These are phyloP conservation scores for Linum usitatissimum DNA, from an alignment of 345 rosid genomes.

Conservation along the genomic window DNA sequence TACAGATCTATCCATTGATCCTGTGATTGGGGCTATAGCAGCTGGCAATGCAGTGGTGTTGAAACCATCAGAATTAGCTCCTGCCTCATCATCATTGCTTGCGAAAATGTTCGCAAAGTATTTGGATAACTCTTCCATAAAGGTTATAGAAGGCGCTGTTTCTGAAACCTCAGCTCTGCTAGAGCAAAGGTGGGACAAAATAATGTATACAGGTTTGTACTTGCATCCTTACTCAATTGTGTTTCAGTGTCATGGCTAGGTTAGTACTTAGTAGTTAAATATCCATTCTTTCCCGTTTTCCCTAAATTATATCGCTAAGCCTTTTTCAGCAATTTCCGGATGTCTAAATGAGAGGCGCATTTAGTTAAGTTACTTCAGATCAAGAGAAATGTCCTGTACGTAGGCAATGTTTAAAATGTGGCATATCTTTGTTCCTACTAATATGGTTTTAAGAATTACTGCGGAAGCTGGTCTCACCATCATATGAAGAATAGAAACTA, in stretches of 20 bases:
- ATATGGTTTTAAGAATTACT: too few species aligned
- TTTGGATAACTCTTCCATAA: slow-evolving; percentile 2
- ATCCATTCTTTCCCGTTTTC: not conserved
- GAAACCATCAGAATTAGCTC: slow-evolving; percentile 9
- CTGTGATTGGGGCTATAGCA: slow-evolving; percentile 8
- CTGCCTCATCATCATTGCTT: slow-evolving; percentile 3
- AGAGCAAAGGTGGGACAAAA: slow-evolving; percentile 9
- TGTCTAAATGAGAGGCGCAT: too few species aligned
- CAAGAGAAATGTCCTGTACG: too few species aligned
- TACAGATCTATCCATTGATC: slow-evolving; percentile 7
- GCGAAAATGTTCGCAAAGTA: not conserved
- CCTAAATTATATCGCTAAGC: too few species aligned
- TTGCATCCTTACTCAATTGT: not conserved
- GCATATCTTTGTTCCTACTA: too few species aligned
- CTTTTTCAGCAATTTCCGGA: too few species aligned
- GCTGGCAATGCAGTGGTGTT: slow-evolving; percentile 7
- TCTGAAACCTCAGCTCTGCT: slow-evolving; percentile 8
- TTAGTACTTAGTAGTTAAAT: not conserved
- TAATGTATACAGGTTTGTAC: slow-evolving; percentile 7
- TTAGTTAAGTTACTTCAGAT: too few species aligned
- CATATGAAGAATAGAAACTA: too few species aligned
- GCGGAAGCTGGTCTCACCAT: too few species aligned
- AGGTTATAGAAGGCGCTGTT: slow-evolving; percentile 6
- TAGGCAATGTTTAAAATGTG: too few species aligned
- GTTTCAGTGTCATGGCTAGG: not conserved